phyloP scores from a whole-genome alignment of 1,139 yeast species.

The Pichia sp. region DNA sequence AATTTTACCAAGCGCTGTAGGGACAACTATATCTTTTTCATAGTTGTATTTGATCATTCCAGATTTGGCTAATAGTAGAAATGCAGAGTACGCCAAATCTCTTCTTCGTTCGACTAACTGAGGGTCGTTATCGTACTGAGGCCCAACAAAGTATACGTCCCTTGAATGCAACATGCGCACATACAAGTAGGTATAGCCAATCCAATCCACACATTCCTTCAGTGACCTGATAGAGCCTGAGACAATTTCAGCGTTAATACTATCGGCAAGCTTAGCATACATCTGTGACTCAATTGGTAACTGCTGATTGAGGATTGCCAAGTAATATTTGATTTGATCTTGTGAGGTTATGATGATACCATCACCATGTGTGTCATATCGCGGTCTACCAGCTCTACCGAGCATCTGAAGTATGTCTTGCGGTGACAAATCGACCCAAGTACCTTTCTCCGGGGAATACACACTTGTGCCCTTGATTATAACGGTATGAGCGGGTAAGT shows the following conservation, averaged over 20 bases:
- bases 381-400: slow-evolving; percentile 97
- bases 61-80: slow-evolving; percentile 46
- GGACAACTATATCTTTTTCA: slow-evolving; percentile 36
- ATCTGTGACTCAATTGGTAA: slow-evolving; percentile 89
- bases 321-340: slow-evolving; percentile 77
- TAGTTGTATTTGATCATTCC: slow-evolving; percentile 56
- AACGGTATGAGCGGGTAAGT: slow-evolving; percentile 94
- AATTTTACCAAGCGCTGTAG: slow-evolving; percentile 79
- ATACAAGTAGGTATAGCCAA: slow-evolving; percentile 71
- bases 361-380: slow-evolving; percentile 88
- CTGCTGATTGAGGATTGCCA: slow-evolving; percentile 84
- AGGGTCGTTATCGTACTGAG: slow-evolving; percentile 50
- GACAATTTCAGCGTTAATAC: slow-evolving; percentile 81
- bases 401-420: slow-evolving; percentile 94
- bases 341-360: slow-evolving; percentile 91
- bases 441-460: slow-evolving; percentile 84
- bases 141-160: slow-evolving; percentile 65
- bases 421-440: slow-evolving; percentile 84
- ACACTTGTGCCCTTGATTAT: slow-evolving; percentile 93
- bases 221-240: slow-evolving; percentile 56
- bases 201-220: slow-evolving; percentile 71
- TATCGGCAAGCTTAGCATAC: slow-evolving; percentile 63
- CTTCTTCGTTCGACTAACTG: slow-evolving; percentile 44
- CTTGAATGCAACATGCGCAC: slow-evolving; percentile 78
- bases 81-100: slow-evolving; percentile 73